Evolutionary conservation across 805 yeast species (phyloP).

Genomic region (Teunomyces pallodes): DNA sequence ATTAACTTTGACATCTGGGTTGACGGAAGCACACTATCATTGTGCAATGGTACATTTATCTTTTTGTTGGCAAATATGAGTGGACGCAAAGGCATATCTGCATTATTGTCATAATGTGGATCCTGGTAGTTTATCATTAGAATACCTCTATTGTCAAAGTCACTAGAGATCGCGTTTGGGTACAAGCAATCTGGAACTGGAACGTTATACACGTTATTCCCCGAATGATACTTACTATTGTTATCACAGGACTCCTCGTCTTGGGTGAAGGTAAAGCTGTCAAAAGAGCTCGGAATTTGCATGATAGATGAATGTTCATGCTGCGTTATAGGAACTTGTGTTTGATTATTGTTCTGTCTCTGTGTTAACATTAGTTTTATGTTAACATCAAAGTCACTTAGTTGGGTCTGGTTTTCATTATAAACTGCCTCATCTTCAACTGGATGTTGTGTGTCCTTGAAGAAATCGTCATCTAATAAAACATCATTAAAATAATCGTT

Average conservation of each 20-base stretch:
- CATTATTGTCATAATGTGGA: conserved; percentile 58
- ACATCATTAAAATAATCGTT: not conserved
- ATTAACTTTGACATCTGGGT: conserved; percentile 8
- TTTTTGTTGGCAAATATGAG: conserved; percentile 67
- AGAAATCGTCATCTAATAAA: not conserved
- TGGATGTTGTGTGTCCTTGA: not conserved
- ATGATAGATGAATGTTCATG: not conserved
- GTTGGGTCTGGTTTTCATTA: conserved; percentile 7
- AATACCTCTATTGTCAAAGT: conserved; percentile 44
- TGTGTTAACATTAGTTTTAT: conserved; percentile 21
- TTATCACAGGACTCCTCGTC: not conserved
- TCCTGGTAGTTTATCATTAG: conserved; percentile 54
- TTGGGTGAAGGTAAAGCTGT: conserved; percentile 2
- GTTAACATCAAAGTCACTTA: conserved; percentile 15
- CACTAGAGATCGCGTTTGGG: conserved; percentile 12
- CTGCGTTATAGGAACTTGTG: not conserved
- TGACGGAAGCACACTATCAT: conserved; percentile 22
- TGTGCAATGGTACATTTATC: conserved; percentile 40
- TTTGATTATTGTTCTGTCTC: conserved; percentile 2
- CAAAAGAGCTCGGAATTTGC: conserved; percentile 16
- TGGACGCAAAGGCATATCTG: conserved; percentile 55
- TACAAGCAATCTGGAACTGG: conserved; percentile 16
- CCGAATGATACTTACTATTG: not conserved
- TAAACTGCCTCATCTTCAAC: conserved; percentile 5
- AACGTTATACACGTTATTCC: conserved; percentile 18